phyloP scores from a whole-genome alignment of 164 flowering plant species.

The Euptelea pleiosperma region DNA sequence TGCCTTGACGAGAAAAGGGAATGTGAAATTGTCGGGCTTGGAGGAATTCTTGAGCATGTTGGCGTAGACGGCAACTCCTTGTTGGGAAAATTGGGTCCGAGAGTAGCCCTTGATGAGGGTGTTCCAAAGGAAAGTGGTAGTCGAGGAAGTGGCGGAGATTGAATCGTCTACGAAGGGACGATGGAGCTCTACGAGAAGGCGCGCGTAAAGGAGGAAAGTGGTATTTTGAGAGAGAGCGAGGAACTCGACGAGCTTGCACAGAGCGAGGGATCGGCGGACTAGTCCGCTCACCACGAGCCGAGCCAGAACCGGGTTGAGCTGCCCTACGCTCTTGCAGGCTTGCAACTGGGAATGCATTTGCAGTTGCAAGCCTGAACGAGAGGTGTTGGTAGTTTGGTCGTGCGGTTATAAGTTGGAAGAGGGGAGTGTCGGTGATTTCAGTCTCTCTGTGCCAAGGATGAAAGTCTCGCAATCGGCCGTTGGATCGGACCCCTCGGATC shows the following conservation, averaged over 20 bases:
- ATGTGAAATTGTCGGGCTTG: conserved; percentile 25
- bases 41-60: conserved; percentile 15
- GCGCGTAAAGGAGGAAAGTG: conserved; percentile 18
- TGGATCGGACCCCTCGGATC: too few relatives aligned
- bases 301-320: conserved; percentile 19
- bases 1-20: conserved; percentile 25
- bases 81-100: conserved; percentile 5
- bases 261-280: conserved; percentile 7
- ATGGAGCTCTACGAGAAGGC: conserved; percentile 14
- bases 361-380: background rate
- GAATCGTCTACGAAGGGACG: background rate
- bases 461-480: too few relatives aligned
- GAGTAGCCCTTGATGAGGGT: conserved; percentile 20
- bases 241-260: conserved; percentile 21
- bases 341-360: conserved; percentile 3
- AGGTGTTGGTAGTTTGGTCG: background rate
- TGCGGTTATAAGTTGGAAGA: too few relatives aligned
- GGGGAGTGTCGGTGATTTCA: too few relatives aligned
- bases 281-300: conserved; percentile 18
- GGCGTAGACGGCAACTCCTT: conserved; percentile 13
- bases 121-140: conserved; percentile 22
- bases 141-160: background rate
- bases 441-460: too few relatives aligned
- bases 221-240: conserved; percentile 16
- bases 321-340: conserved; percentile 13